A percentile compares a stretch with the other conserved stretches of the same genome.
phyloP scores from a whole-genome alignment of 2,329 filamentous ascomycete species.

The Aquanectria penicillioides region DNA sequence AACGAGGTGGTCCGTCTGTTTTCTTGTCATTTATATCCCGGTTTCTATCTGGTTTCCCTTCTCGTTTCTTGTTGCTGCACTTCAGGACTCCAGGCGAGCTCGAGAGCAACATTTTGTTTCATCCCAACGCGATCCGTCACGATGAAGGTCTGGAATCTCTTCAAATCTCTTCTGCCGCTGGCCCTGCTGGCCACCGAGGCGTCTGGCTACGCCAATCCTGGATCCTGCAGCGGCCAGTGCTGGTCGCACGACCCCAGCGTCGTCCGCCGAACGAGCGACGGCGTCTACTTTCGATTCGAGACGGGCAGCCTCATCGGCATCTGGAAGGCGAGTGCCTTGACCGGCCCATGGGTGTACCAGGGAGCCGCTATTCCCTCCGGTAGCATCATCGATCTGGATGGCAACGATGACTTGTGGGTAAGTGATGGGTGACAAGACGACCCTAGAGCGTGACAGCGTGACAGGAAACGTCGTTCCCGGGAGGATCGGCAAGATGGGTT shows the following conservation, averaged over 20 bases:
- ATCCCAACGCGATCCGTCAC: too few relatives aligned
- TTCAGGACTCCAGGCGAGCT: background rate
- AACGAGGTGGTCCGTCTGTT: background rate
- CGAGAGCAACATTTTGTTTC: too few relatives aligned
- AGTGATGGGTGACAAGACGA: too few relatives aligned
- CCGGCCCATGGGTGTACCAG: slow-evolving; percentile 54
- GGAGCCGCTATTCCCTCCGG: slow-evolving; percentile 52
- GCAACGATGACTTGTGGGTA: slow-evolving; percentile 57
- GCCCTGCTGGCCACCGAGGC: slow-evolving; percentile 42
- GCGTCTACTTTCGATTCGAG: slow-evolving; percentile 55
- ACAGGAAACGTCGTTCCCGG: too few relatives aligned
- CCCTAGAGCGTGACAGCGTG: too few relatives aligned
- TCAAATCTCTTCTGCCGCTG: slow-evolving; percentile 14
- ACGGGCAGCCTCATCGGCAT: slow-evolving; percentile 54
- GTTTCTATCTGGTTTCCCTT: background rate
- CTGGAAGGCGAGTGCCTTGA: slow-evolving; percentile 48
- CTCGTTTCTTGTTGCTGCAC: background rate
- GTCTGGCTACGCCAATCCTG: slow-evolving; percentile 48
- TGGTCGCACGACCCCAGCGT: slow-evolving; percentile 53
- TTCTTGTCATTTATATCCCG: background rate
- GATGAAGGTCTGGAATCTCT: slow-evolving; percentile 25
- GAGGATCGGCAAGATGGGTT: too few relatives aligned
- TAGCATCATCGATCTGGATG: slow-evolving; percentile 51
- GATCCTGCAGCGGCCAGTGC: slow-evolving; percentile 50
- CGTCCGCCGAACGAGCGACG: slow-evolving; percentile 49